Conservation (phyloP, 768 basidiomycete genomes). For the Mycena belliarum region DNA sequence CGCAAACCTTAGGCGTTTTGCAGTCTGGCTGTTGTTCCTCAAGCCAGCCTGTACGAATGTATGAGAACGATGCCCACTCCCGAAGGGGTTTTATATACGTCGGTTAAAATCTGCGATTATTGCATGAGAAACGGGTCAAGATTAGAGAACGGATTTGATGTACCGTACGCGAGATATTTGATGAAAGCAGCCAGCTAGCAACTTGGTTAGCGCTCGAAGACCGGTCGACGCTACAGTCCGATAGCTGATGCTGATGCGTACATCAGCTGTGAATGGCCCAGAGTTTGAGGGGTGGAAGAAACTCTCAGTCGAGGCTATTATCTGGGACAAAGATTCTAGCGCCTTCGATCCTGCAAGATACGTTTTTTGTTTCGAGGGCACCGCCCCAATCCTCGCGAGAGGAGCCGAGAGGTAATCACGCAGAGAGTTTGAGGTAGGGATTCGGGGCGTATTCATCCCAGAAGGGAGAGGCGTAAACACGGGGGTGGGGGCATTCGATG, state of each 20-base stretch:
- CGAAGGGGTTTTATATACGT: constrained; percentile 41
- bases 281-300: constrained; percentile 93
- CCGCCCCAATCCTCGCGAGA: constrained; percentile 43
- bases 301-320: constrained; percentile 85
- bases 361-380: constrained; percentile 41
- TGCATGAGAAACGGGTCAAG: too few species aligned
- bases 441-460: constrained; percentile 58
- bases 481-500: constrained; percentile 72
- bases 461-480: constrained; percentile 70
- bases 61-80: constrained; percentile 1
- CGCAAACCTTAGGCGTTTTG: constrained; percentile 68
- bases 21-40: constrained; percentile 77
- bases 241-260: constrained; percentile 32
- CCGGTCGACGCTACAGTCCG: background rate
- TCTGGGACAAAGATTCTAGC: constrained; percentile 79
- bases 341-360: constrained; percentile 86
- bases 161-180: constrained; percentile 78
- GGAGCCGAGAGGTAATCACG: constrained; percentile 64
- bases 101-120: constrained; percentile 91
- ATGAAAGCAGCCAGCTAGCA: constrained; percentile 78
- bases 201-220: constrained; percentile 4
- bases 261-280: constrained; percentile 79
- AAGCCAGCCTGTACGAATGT: constrained; percentile 59
- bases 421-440: constrained; percentile 41
- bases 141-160: too few species aligned